Evolutionary conservation across 139 green algal species (phyloP).

Genomic region (Coccomyxa sp.): DNA sequence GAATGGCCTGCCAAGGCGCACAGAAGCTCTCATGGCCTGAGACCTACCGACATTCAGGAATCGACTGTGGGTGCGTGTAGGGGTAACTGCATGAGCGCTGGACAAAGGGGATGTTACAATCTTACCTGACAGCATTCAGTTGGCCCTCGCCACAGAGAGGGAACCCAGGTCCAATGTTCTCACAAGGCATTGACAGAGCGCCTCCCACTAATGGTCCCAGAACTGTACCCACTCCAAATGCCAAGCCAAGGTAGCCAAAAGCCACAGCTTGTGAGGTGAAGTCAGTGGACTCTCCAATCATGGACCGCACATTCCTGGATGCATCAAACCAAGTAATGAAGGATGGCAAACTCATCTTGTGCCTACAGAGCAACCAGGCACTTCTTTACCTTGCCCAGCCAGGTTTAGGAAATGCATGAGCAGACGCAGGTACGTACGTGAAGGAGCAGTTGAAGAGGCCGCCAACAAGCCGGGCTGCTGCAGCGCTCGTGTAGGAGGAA

Average conservation of each 20-base stretch:
- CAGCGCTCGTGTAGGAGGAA: background rate
- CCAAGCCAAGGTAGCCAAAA: background rate
- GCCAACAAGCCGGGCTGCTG: background rate
- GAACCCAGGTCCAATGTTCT: background rate
- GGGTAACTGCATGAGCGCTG: no score
- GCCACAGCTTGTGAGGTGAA: background rate
- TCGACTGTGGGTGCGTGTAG: no score
- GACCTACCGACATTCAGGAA: no score
- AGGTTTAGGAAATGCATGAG: background rate
- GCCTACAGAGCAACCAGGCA: background rate
- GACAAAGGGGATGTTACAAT: no score
- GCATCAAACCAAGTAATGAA: no score
- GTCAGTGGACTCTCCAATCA: background rate
- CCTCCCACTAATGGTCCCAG: background rate
- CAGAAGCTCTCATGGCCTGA: background rate
- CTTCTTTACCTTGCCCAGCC: background rate
- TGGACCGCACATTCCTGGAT: background rate
- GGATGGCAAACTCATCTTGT: background rate
- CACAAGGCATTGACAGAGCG: background rate
- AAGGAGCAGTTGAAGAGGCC: background rate
- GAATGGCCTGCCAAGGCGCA: background rate
- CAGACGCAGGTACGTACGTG: background rate
- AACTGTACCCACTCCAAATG: background rate
- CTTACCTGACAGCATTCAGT: background rate
- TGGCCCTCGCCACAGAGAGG: background rate